phyloP scores from a whole-genome alignment of 1,139 yeast species.

The Pichia sp. region DNA sequence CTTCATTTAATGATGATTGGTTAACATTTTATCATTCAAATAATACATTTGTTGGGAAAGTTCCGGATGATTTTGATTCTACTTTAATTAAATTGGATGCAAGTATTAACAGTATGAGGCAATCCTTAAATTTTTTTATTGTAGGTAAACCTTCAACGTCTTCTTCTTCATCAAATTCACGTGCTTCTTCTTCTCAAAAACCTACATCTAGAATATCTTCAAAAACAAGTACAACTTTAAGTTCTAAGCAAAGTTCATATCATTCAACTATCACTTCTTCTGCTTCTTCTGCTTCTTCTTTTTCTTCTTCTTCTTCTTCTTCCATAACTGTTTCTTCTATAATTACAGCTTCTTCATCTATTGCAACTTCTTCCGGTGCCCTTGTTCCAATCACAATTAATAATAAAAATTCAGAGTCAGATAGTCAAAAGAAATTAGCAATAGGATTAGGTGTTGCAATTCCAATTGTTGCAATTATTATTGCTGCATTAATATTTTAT shows the following conservation, averaged over 20 bases:
- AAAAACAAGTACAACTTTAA: conserved; percentile 17
- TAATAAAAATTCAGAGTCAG: conserved; percentile 19
- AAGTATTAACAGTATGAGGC: conserved; percentile 34
- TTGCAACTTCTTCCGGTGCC: conserved; percentile 20
- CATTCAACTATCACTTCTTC: neutral
- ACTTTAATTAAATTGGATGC: conserved; percentile 52
- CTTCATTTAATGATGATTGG: conserved; percentile 53
- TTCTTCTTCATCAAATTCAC: conserved; percentile 7
- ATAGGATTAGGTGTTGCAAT: conserved; percentile 87
- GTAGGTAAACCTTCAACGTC: conserved; percentile 28
- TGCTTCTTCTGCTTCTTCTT: neutral
- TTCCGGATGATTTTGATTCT: conserved; percentile 53
- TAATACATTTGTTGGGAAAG: conserved; percentile 60
- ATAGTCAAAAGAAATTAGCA: conserved; percentile 49
- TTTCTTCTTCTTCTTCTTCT: conserved; percentile 9
- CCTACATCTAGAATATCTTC: conserved; percentile 7
- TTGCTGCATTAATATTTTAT: conserved; percentile 45
- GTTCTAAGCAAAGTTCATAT: conserved; percentile 2
- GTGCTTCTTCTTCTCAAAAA: conserved; percentile 19
- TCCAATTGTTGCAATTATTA: conserved; percentile 50
- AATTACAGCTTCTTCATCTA: conserved; percentile 13
- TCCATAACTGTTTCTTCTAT: too few species aligned
- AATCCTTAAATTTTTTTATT: conserved; percentile 46
- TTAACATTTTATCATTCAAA: conserved; percentile 53
- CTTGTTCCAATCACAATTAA: neutral